Conservation (phyloP, 257 asterid species). For the Nemophila menziesii region DNA sequence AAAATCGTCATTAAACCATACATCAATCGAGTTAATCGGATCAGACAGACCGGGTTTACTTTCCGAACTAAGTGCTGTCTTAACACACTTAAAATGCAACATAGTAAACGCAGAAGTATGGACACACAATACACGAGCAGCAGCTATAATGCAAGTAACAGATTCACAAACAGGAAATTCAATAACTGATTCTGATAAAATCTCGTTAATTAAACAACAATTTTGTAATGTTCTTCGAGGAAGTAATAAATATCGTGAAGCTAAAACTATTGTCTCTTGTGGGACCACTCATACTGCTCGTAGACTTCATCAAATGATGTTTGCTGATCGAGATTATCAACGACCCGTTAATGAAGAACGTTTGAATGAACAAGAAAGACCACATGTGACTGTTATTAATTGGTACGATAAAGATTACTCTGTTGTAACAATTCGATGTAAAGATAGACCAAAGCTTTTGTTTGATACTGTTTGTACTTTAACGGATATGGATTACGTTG, state of each 20-base stretch:
- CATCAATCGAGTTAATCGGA: slow-evolving; percentile 81
- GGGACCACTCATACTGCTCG: slow-evolving; percentile 66
- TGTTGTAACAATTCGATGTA: slow-evolving; percentile 71
- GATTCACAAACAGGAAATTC: slow-evolving; percentile 62
- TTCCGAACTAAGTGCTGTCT: slow-evolving; percentile 97
- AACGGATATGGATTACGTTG: slow-evolving; percentile 93
- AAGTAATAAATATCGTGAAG: slow-evolving; percentile 59
- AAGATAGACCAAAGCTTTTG: slow-evolving; percentile 87
- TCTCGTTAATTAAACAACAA: slow-evolving; percentile 50
- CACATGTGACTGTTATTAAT: slow-evolving; percentile 65
- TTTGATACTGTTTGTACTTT: slow-evolving; percentile 80
- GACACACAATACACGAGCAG: slow-evolving; percentile 98
- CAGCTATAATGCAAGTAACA: slow-evolving; percentile 87
- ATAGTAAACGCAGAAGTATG: slow-evolving; percentile 93
- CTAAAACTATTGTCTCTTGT: slow-evolving; percentile 63
- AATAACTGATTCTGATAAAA: slow-evolving; percentile 44
- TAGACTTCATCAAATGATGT: slow-evolving; percentile 95
- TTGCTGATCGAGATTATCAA: slow-evolving; percentile 84
- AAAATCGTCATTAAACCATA: slow-evolving; percentile 53
- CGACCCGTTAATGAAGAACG: slow-evolving; percentile 30
- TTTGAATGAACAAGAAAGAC: slow-evolving; percentile 43
- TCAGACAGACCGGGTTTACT: slow-evolving; percentile 89
- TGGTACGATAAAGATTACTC: slow-evolving; percentile 92
- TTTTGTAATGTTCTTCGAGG: slow-evolving; percentile 73
- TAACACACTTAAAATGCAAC: slow-evolving; percentile 77